Base-by-base conservation (phyloP, 345 rosid species). In the Acer saccharum region DNA sequence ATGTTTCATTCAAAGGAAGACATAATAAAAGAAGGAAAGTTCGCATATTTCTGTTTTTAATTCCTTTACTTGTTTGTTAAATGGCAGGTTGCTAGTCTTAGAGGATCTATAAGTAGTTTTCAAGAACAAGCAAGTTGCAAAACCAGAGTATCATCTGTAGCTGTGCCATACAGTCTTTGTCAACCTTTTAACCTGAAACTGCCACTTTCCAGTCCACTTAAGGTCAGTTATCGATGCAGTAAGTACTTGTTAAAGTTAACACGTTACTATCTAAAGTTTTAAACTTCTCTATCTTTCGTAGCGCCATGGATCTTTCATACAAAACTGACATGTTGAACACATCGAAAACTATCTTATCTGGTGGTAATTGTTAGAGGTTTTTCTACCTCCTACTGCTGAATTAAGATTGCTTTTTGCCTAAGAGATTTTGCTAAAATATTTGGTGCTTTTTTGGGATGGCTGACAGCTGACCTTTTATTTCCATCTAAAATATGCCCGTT, bases 61-160 rank as follows among this genome's bases (percentile, higher is more conserved):
- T 67, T 69, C 25, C 46, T 73, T 29, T 71, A 58, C 73, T 84
- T 81, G 43, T 78, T 68, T 79, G 70, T 16, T 77, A n/a, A 44
- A 32, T 80, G 79, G 82, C 94, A 96, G 99, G 95, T 96, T 74
- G 93, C 98, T 82, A 90, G 97, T 83, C 85, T 90, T 70, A 88
- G 99, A 39, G 99, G 97, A 74, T 92, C 99, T 35, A 83, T 91
- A 35, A 91, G 98, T 80, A 82, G 93, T 80, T 96, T 92, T 82
- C 99, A 89, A 81, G 97, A 96, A 77, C 97, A 96, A 88, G 92
- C 95, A 77, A 92, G 93, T 78, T 85, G 91, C 75, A 90, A 90
- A 74, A 87, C 82, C 75, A 90, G 81, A 78, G 85, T 92, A 52
- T 60, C 93, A 48, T 89, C 97, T 27, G 91, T 96, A 20, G 75